phyloP scores from a whole-genome alignment of 2,329 filamentous ascomycete genomes.

The Stagonosporopsis vannaccii region DNA sequence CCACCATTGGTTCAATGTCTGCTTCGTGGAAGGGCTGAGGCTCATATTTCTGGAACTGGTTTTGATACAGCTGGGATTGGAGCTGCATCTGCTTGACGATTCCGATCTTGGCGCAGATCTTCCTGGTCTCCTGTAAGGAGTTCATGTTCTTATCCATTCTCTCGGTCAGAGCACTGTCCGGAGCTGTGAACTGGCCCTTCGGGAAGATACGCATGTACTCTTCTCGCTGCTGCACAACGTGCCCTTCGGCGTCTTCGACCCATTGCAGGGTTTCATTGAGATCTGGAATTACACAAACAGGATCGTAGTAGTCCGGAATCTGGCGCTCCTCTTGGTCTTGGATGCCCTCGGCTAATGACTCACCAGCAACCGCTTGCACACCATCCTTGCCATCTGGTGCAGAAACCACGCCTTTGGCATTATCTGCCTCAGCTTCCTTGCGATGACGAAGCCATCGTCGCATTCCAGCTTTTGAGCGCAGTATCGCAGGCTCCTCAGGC shows the following conservation, averaged over 20 bases:
- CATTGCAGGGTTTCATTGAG: slow-evolving; percentile 80
- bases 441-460: slow-evolving; percentile 83
- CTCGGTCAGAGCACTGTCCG: slow-evolving; percentile 74
- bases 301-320: slow-evolving; percentile 93
- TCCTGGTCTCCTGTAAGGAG: slow-evolving; percentile 96
- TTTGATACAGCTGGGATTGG: slow-evolving; percentile 96
- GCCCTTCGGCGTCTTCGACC: slow-evolving; percentile 87
- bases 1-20: slow-evolving; percentile 87
- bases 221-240: slow-evolving; percentile 86
- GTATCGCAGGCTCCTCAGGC: slow-evolving; percentile 82
- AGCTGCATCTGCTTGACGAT: slow-evolving; percentile 99
- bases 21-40: slow-evolving; percentile 86
- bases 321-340: slow-evolving; percentile 79
- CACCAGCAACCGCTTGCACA: slow-evolving; percentile 62
- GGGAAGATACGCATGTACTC: slow-evolving; percentile 83
- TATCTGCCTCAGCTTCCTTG: slow-evolving; percentile 64
- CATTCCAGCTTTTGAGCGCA: slow-evolving; percentile 88
- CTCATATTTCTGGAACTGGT: slow-evolving; percentile 97
- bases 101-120: slow-evolving; percentile 93
- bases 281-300: slow-evolving; percentile 84
- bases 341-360: slow-evolving; percentile 93
- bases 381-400: slow-evolving; percentile 56
- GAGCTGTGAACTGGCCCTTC: slow-evolving; percentile 75
- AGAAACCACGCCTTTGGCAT: slow-evolving; percentile 58
- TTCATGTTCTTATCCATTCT: slow-evolving; percentile 90